These are phyloP conservation scores for Filosporella fistucella DNA, from an alignment of 495 filamentous ascomycete species.

Conservation along the genomic window DNA sequence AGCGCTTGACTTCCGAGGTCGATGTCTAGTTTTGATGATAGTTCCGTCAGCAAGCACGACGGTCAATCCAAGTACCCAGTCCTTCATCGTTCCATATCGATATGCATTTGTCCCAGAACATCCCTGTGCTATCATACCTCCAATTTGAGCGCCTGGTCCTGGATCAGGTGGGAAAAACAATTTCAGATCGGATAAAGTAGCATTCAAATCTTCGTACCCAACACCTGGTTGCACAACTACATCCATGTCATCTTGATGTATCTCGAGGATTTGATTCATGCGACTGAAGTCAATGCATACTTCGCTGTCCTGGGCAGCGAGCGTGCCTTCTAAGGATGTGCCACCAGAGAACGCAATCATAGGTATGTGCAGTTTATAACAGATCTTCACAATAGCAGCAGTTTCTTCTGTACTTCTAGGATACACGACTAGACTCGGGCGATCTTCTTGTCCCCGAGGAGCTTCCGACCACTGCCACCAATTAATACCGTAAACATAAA, in stretches of 20 bases:
- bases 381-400: constrained; percentile 70
- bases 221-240: constrained; percentile 85
- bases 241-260: constrained; percentile 86
- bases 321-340: constrained; percentile 82
- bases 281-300: constrained; percentile 81
- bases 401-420: constrained; percentile 78
- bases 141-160: constrained; percentile 57
- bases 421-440: constrained; percentile 77
- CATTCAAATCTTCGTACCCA: constrained; percentile 81
- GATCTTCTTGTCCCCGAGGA: too few relatives aligned
- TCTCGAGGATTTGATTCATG: constrained; percentile 75
- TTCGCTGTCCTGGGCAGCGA: constrained; percentile 75
- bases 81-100: constrained; percentile 79
- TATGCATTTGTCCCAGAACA: constrained; percentile 78
- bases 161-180: constrained; percentile 69
- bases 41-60: constrained; percentile 76
- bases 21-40: constrained; percentile 66
- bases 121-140: constrained; percentile 73
- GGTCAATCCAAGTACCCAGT: constrained; percentile 78
- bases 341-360: constrained; percentile 79
- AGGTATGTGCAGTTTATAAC: constrained; percentile 77
- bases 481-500: too few relatives aligned
- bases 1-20: constrained; percentile 71
- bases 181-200: constrained; percentile 57
- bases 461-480: too few relatives aligned